Base-by-base conservation (phyloP, 2,329 filamentous ascomycete species). In the Fusarium brachygibbosum region DNA sequence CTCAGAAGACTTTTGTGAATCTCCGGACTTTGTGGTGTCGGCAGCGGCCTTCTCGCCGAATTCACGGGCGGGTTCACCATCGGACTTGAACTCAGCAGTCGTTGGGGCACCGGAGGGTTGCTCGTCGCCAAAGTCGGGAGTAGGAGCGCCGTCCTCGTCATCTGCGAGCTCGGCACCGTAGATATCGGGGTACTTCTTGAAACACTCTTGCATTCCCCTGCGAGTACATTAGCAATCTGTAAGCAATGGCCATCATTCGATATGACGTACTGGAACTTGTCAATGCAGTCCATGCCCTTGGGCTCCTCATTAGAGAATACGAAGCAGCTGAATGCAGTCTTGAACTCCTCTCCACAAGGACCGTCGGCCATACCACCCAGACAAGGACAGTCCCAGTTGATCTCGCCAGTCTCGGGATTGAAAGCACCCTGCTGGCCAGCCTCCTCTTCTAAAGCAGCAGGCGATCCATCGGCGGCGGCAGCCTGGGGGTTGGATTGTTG, bases 371-470 rank as follows among this genome's bases (percentile, higher is more conserved):
- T 99, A 54, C 96, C 96, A 49, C 96, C 96, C 34, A 99, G 84
- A 79, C 96, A 99, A 17, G 96, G 96, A 81, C 96, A 99, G 79
- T 98, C 96, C 96, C 96, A 99, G 86, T 99, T 99, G 82, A 99
- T 99, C 86, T 99, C 96, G 73, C 96, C 96, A 12, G 96, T 99
- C 84, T 98, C 96, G 4, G 94, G 94, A 81, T 99, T 97, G 84
- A 98, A 99, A 1, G 96, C 96, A 58, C 93, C 96, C 81, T 98
- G 90, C 78, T 95, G 90, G 66, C 84, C 87, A 8, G 93, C 94
- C 80, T 98, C 94, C 63, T 93, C 88, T 79, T 97, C 91, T 16
- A 96, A 82, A 0, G 80, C 85, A 59, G 82, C 83, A 9, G 84
- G 82, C 3, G 85, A 83, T 29, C 78, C 78, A 8, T 72, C 69